These are phyloP conservation scores for Gremmenia infestans DNA, from an alignment of 2,329 filamentous ascomycete genomes.

Conservation along the genomic window DNA sequence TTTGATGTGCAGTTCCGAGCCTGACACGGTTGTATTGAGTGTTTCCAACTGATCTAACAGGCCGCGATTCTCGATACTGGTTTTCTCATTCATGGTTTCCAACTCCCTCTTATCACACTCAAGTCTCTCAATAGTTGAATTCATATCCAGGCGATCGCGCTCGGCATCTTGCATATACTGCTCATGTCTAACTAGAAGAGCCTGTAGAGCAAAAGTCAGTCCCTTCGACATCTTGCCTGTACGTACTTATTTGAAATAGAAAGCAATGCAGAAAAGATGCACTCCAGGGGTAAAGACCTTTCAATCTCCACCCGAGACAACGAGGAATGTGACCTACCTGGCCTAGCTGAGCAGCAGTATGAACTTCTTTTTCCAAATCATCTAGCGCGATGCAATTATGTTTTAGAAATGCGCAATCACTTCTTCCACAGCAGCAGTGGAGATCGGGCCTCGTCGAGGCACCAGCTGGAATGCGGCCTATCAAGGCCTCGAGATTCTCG, in stretches of 20 bases:
- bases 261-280: not conserved
- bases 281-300: not conserved
- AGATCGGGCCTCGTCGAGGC: conserved; percentile 17
- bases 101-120: conserved; percentile 69
- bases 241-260: not conserved
- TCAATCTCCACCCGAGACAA: conserved; percentile 16
- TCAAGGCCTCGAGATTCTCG: conserved; percentile 20
- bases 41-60: conserved; percentile 80
- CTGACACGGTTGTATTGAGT: conserved; percentile 71
- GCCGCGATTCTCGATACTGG: conserved; percentile 75
- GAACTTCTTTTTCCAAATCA: conserved; percentile 81
- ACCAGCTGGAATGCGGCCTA: conserved; percentile 25
- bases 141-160: conserved; percentile 71
- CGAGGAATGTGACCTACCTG: conserved; percentile 63
- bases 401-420: conserved; percentile 73
- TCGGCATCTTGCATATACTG: conserved; percentile 91
- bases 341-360: conserved; percentile 79
- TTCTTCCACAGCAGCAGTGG: conserved; percentile 78
- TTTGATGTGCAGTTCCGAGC: conserved; percentile 76
- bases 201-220: conserved; percentile 76
- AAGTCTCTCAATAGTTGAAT: conserved; percentile 66
- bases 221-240: conserved; percentile 29
- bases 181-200: conserved; percentile 86
- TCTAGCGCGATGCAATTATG: conserved; percentile 76
- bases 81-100: conserved; percentile 70